These are phyloP conservation scores for Pichia sp. DNA, from an alignment of 1,139 yeast genomes.

Conservation along the genomic window DNA sequence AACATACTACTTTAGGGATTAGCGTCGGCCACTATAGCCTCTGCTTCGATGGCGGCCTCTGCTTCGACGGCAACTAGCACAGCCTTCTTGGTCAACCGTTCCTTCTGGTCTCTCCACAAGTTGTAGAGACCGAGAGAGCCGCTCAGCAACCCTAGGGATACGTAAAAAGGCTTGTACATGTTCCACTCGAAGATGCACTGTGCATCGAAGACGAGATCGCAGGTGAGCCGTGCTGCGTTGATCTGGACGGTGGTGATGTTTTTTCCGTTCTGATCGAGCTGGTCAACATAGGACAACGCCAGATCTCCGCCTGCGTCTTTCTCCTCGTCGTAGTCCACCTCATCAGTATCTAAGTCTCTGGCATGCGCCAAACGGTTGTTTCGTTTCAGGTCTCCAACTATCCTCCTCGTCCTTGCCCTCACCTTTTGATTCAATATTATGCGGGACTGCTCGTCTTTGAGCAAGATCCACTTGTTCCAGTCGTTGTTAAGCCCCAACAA, in stretches of 20 bases:
- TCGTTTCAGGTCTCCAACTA: conserved; percentile 15
- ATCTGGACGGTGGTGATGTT: conserved; percentile 30
- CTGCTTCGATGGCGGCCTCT: background rate
- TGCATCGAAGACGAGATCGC: conserved; percentile 42
- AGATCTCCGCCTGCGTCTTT: background rate
- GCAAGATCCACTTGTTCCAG: conserved; percentile 37
- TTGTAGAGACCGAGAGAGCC: conserved; percentile 40
- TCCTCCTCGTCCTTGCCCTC: conserved; percentile 29
- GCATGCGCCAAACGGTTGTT: background rate
- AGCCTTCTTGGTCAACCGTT: conserved; percentile 12
- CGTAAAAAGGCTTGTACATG: conserved; percentile 32
- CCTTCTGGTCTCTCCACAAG: conserved; percentile 36
- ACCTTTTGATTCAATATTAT: conserved; percentile 40
- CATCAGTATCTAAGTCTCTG: background rate
- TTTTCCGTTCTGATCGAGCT: conserved; percentile 30
- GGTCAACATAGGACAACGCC: background rate
- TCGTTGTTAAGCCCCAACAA: conserved; percentile 50
- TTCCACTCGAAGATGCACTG: conserved; percentile 37
- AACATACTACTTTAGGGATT: background rate
- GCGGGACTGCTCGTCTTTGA: conserved; percentile 43
- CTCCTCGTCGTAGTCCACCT: background rate
- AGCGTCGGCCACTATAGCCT: background rate
- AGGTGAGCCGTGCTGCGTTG: conserved; percentile 36
- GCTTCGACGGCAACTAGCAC: background rate
- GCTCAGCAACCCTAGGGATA: conserved; percentile 31